phyloP scores from a whole-genome alignment of 345 rosid genomes.

The Sapria himalayana region DNA sequence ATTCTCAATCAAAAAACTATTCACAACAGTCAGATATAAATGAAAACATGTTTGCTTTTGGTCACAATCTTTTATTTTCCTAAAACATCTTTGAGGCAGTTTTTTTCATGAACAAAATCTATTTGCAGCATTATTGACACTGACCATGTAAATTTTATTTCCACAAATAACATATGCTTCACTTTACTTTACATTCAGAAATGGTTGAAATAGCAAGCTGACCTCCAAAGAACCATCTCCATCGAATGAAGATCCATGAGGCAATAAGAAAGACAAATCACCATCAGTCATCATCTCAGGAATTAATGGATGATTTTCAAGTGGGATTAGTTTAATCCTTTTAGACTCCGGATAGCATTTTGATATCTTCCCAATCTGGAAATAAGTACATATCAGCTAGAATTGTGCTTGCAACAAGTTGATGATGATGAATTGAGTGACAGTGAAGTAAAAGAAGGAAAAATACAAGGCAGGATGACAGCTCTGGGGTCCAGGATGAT shows the following conservation, averaged over 20 bases:
- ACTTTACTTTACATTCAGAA: no score
- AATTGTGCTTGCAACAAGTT: no score
- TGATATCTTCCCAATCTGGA: conserved; percentile 69
- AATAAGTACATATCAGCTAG: conserved; percentile 6
- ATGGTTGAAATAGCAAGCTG: no score
- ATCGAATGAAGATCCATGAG: conserved; percentile 29
- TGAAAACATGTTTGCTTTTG: background rate
- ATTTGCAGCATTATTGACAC: no score
- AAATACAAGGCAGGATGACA: conserved; percentile 49
- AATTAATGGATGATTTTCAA: conserved; percentile 37
- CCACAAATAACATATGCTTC: no score
- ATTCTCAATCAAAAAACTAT: background rate
- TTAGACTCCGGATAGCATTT: conserved; percentile 30
- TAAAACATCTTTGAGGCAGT: no score
- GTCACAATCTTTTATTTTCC: background rate
- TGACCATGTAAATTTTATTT: no score
- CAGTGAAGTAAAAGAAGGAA: conserved; percentile 5
- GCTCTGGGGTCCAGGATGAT: conserved; percentile 82
- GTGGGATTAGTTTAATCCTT: conserved; percentile 30
- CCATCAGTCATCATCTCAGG: conserved; percentile 23
- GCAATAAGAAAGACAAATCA: conserved; percentile 15
- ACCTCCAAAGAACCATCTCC: conserved; percentile 80
- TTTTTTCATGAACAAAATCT: no score
- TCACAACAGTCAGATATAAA: conserved; percentile 4
- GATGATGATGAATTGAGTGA: no score